Base-by-base conservation (phyloP, 2,329 filamentous ascomycete species). In the Orbilia quercus region DNA sequence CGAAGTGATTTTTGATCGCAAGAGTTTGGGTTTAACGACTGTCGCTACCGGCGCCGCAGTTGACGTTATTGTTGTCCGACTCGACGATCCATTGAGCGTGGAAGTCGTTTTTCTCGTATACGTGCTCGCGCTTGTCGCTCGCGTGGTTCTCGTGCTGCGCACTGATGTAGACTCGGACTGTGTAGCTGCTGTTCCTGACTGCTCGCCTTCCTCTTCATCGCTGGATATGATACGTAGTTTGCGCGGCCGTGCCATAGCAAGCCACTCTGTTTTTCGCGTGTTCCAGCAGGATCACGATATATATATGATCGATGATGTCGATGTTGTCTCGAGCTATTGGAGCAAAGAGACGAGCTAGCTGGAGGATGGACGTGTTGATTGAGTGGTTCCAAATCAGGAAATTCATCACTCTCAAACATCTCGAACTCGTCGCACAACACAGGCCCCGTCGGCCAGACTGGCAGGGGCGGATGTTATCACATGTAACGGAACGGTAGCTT, bases 141-240 rank as follows among this genome's bases (percentile, higher is more conserved):
- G 57, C 28, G 60, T 51, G 54, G 51, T 34, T 66, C 62, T 66
- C 62, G 62, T 67, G 59, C 51, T 53, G 18, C 55, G 45, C 7
- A 23, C 23, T 6, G 55, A 31, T 51, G 53, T 50, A 14, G 42
- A 20, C 31, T 60, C 53, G 40, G 42, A 34, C 31, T 60, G 44
- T 25, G 50, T 51, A 16, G 44, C 28, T 4, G 60, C 16, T 6
- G 53, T 36, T 60, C 50, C 38, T 12, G 48, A 31, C 36, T 53
- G 14, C 18, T 54, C 67, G 40, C 50, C 57, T 23, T 67, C 60
- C 38, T 71, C 67, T 11, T 72, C 67, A 23, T 73, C 69, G 16
- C 69, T 73, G 28, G 69, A 73, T 34, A 73, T 73, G 22, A 73
- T 66, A 36, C 69, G 69, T 31, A 73, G 47, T 22, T 73, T 73